Evolutionary conservation across 805 yeast species (phyloP).

Genomic region (Candida nemodendra): DNA sequence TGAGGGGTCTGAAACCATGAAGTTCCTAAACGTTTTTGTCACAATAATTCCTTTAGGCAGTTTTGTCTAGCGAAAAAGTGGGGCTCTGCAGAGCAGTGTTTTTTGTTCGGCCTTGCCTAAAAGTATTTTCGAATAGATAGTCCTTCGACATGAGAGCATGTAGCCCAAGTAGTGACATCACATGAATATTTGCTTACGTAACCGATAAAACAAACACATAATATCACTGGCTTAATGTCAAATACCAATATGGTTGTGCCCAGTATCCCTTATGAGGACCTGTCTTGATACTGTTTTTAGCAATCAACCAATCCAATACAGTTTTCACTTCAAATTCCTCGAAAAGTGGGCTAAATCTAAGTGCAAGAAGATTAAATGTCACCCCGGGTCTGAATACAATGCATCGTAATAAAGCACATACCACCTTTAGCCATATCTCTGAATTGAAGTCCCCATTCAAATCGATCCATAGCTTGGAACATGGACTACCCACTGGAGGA

Average conservation of each 20-base stretch:
- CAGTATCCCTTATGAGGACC: constrained; percentile 41
- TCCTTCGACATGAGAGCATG: too few relatives aligned
- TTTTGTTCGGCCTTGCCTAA: too few relatives aligned
- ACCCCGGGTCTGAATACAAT: constrained; percentile 59
- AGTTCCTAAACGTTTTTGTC: background rate
- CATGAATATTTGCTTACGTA: too few relatives aligned
- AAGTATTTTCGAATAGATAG: too few relatives aligned
- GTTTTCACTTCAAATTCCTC: constrained; percentile 38
- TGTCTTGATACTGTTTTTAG: constrained; percentile 36
- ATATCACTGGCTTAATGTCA: constrained; percentile 12
- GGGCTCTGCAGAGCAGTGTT: too few relatives aligned
- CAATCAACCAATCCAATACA: constrained; percentile 45
- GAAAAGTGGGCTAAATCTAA: constrained; percentile 30
- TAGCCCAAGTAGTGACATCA: too few relatives aligned
- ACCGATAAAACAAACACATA: background rate
- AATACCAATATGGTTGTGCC: constrained; percentile 46
- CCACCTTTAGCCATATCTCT: constrained; percentile 57
- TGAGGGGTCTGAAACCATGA: too few relatives aligned
- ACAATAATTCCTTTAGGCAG: too few relatives aligned
- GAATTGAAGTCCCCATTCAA: constrained; percentile 58
- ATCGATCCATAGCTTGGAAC: constrained; percentile 72
- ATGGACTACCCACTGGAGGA: constrained; percentile 60
- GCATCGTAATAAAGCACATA: constrained; percentile 45
- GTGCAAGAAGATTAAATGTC: constrained; percentile 22
- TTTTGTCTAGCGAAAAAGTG: too few relatives aligned